Conservation (phyloP, 2,329 filamentous ascomycete genomes). For the Boeremia lycopersici region DNA sequence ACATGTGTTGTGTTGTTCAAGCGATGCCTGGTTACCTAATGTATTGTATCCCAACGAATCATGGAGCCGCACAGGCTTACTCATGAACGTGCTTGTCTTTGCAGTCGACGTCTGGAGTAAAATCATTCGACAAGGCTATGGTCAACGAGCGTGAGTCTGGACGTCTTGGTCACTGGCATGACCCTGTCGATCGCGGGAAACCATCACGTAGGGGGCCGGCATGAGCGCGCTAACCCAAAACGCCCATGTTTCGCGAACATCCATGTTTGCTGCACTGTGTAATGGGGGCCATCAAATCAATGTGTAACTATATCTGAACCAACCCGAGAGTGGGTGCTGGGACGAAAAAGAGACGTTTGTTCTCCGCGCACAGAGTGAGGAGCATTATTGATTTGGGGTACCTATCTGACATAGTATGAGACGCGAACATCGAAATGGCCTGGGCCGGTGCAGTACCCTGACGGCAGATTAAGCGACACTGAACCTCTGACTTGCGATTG, state of each 20-base stretch:
- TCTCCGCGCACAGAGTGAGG: no score
- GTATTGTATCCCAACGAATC: not conserved
- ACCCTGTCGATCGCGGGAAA: slow-evolving; percentile 25
- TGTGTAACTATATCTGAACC: slow-evolving; percentile 23
- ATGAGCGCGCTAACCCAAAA: slow-evolving; percentile 21
- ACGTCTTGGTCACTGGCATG: slow-evolving; percentile 25
- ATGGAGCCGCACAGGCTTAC: not conserved
- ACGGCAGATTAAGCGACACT: slow-evolving; percentile 1
- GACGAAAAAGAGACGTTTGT: slow-evolving; percentile 3
- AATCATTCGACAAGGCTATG: slow-evolving; percentile 32
- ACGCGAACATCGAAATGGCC: slow-evolving; percentile 17
- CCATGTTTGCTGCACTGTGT: slow-evolving; percentile 9
- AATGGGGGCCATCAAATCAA: not conserved
- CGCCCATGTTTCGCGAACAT: slow-evolving; percentile 32
- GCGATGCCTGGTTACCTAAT: not conserved
- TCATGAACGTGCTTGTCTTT: slow-evolving; percentile 11
- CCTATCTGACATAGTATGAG: slow-evolving; percentile 18
- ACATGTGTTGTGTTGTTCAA: slow-evolving; percentile 2
- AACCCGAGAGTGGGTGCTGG: slow-evolving; percentile 7
- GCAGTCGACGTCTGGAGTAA: slow-evolving; percentile 18
- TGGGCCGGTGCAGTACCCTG: slow-evolving; percentile 7
- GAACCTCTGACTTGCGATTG: slow-evolving; percentile 6
- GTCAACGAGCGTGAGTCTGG: slow-evolving; percentile 25
- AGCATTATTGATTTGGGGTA: not conserved
- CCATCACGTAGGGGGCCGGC: slow-evolving; percentile 19